Conservation (phyloP, 495 filamentous ascomycete species). For the Aspergillus hancockii region DNA sequence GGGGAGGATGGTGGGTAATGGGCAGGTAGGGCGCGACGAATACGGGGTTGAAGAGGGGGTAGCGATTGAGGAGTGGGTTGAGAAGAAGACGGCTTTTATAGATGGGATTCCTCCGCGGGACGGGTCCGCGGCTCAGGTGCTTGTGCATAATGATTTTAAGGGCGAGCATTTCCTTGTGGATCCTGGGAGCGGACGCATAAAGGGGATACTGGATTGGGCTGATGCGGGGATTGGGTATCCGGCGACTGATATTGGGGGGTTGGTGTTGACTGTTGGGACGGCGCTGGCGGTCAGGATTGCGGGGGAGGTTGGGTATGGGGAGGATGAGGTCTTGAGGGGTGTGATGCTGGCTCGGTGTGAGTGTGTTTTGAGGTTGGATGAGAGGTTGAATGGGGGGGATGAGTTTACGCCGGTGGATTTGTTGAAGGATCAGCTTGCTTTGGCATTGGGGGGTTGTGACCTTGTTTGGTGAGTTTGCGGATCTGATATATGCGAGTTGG, state of each 20-base stretch:
- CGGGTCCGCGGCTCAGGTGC: background rate
- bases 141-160: background rate
- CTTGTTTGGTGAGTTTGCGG: background rate
- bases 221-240: background rate
- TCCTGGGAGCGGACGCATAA: background rate
- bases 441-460: background rate
- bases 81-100: background rate
- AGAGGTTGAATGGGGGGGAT: background rate
- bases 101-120: background rate
- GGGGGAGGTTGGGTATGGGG: background rate
- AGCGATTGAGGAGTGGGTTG: background rate
- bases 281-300: background rate
- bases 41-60: background rate
- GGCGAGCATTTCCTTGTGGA: background rate
- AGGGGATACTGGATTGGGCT: background rate
- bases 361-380: slow-evolving; percentile 4
- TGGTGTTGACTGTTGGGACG: background rate
- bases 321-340: background rate
- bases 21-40: background rate
- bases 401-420: background rate
- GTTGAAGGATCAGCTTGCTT: background rate
- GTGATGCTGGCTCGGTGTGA: background rate
- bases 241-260: background rate
- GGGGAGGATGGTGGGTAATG: background rate
- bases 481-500: too few relatives aligned